Base-by-base conservation (phyloP, 1,284 basidiomycete species). In the Cutaneotrichosporon curvatum region DNA sequence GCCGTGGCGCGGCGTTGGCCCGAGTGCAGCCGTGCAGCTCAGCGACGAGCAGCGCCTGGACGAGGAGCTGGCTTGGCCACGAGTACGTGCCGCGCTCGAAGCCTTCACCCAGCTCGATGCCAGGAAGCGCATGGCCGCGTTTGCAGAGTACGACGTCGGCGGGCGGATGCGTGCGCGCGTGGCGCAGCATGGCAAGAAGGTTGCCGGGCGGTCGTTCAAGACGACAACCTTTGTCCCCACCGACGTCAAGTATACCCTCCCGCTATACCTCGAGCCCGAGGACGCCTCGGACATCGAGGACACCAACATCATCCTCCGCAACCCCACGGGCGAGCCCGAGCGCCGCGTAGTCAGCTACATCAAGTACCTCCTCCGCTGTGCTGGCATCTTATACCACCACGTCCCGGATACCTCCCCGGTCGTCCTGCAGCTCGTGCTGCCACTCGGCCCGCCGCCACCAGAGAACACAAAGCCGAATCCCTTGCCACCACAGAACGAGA, bases 321-420 rank as follows among this genome's bases (percentile, higher is more conserved):
- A 75, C 50, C 70, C 70, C 7, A 47, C 55, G 2, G 47, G 60
- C 18, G 65, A 72, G 49, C 60, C 65, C 14, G 59, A 70, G n/a
- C 51, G 56, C 20, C 63, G 70, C 20, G 62, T 73, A 15, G 47
- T 70, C 37, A 67, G 65, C 16, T 75, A 73, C 50, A 52, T 75
- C 55, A 74, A 73, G 52, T 75, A 79, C 50, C 73, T 76, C 22
- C 59, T 79, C 8, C 73, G 77, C 12, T 77, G 73, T 18, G 66
- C 71, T 0, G 76, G 77, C 1, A 75, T 78, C 45, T 59, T 78
- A 21, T 78, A 78, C 56, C 76, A 79, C 57, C 67, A 66, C 12
- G 45, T 70, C 5, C 54, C 63, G 30, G 35, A 43, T 28, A 49
- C 45, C 3, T 41, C 45, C n/a, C 46, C 50, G 4, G 47, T 50